Conservation (phyloP, 805 yeast species). For the Yamadazyma tumulicola region DNA sequence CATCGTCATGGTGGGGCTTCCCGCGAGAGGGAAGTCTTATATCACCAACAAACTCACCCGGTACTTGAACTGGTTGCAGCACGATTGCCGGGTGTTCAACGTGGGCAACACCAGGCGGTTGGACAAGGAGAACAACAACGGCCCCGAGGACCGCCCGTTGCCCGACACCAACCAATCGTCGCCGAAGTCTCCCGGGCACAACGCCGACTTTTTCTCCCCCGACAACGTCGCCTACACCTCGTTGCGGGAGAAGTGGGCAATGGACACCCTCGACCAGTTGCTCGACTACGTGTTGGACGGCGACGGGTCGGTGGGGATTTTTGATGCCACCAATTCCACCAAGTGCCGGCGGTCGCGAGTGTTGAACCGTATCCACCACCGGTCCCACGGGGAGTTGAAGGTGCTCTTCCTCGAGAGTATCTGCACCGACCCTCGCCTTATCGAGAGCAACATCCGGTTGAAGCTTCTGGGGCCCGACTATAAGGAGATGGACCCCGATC, state of each 20-base stretch:
- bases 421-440: slow-evolving; percentile 74
- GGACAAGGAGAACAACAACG: slow-evolving; percentile 55
- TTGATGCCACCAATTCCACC: slow-evolving; percentile 81
- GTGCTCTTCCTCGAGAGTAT: slow-evolving; percentile 83
- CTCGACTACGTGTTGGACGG: slow-evolving; percentile 77
- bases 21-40: slow-evolving; percentile 94
- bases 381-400: slow-evolving; percentile 61
- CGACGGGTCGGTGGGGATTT: slow-evolving; percentile 88
- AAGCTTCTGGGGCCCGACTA: slow-evolving; percentile 94
- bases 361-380: slow-evolving; percentile 50
- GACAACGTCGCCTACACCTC: slow-evolving; percentile 60
- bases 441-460: slow-evolving; percentile 79
- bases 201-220: slow-evolving; percentile 85
- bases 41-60: slow-evolving; percentile 87
- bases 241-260: slow-evolving; percentile 91
- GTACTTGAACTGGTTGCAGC: slow-evolving; percentile 91
- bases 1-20: slow-evolving; percentile 94
- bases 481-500: slow-evolving; percentile 73
- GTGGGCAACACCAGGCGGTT: slow-evolving; percentile 93
- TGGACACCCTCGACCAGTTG: slow-evolving; percentile 83
- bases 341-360: slow-evolving; percentile 60
- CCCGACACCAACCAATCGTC: slow-evolving; percentile 40
- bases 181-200: slow-evolving; percentile 40
- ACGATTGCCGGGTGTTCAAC: slow-evolving; percentile 84
- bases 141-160: slow-evolving; percentile 66